phyloP scores from a whole-genome alignment of 768 basidiomycete genomes.

The Mycena vitilis region DNA sequence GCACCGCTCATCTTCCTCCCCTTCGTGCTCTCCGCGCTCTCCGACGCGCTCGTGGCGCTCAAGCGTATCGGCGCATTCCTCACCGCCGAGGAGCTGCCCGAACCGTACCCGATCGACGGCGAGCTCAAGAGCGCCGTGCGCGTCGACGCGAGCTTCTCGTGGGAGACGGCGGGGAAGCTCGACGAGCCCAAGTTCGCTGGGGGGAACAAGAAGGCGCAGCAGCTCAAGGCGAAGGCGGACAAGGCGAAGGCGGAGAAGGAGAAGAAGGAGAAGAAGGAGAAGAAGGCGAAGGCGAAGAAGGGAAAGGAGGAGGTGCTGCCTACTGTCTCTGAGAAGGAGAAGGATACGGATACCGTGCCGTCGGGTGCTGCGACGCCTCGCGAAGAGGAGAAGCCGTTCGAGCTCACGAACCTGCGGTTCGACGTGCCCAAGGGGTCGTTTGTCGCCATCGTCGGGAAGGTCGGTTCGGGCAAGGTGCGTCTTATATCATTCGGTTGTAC shows the following conservation, averaged over 20 bases:
- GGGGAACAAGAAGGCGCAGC: too few relatives aligned
- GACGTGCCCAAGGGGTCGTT: slow-evolving; percentile 66
- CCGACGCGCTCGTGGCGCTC: slow-evolving; percentile 64
- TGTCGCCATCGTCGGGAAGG: slow-evolving; percentile 78
- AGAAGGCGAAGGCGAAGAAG: slow-evolving; percentile 38
- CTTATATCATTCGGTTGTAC: too few relatives aligned
- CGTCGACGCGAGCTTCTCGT: slow-evolving; percentile 63
- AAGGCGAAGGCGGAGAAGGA: slow-evolving; percentile 31
- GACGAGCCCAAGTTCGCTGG: slow-evolving; percentile 29
- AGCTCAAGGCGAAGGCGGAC: neutral
- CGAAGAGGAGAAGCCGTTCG: slow-evolving; percentile 63
- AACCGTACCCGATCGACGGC: slow-evolving; percentile 58
- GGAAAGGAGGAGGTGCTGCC: slow-evolving; percentile 40
- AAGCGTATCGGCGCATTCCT: slow-evolving; percentile 61
- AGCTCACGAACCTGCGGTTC: slow-evolving; percentile 59
- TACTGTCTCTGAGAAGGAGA: slow-evolving; percentile 35
- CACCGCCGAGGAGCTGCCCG: slow-evolving; percentile 64
- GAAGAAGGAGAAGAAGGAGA: slow-evolving; percentile 19
- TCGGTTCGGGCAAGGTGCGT: slow-evolving; percentile 77
- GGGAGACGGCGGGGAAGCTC: slow-evolving; percentile 54
- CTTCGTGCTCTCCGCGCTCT: slow-evolving; percentile 58
- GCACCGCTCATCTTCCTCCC: slow-evolving; percentile 68
- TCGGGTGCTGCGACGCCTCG: slow-evolving; percentile 33
- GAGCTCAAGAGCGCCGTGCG: slow-evolving; percentile 53
- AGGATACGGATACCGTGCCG: neutral